Evolutionary conservation across 345 rosid species (phyloP), one percentile per base, ranked within the genome.

Genomic region (Luvunga scandens): DNA sequence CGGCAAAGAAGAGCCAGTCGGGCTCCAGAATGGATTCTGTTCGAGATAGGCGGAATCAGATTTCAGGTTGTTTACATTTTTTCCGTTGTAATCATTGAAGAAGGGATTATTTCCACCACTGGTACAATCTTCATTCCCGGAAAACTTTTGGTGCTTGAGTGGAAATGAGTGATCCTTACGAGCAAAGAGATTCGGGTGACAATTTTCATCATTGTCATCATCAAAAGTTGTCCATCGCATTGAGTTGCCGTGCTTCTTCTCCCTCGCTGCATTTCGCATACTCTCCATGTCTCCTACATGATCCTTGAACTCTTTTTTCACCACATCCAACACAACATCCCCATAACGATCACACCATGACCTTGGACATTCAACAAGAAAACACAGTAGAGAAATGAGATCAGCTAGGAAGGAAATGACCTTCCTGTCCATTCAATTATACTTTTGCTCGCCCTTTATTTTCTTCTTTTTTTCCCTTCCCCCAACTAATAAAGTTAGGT

Each of bases 281-380:
- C 77, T 85, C 85, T 87, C 94, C 91, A 90, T 86, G 62, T 92
- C 94, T 45, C 94, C 89, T 14, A 86, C 87, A 75, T 90, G 97
- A 13, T 89, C 92, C 77, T 88, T 92, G 85, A 92, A 90, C 85
- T 92, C 97, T 77, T 89, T 89, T 86, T 92, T 90, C 86, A 89
- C 92, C 81, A 89, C 92, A 73, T 87, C 85, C 73, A 92, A 66
- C 30, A 90, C 97, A 61, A 89, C 90, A 30, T 92, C 97, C 2
- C 94, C 92, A 63, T 88, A 82, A 34, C 85, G 77, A 76, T 92
- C 93, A 71, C 92, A 87, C 94, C 97, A 92, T 69, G 93, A 76
- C 85, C 97, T 90, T 75, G 24, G 72, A 28, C 72, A 64, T 33
- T 28, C 59, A 42, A 31, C 14, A 6, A 71, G 6, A 30, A 64